These are phyloP conservation scores for Eucommia ulmoides DNA, from an alignment of 257 asterid genomes.

Conservation along the genomic window DNA sequence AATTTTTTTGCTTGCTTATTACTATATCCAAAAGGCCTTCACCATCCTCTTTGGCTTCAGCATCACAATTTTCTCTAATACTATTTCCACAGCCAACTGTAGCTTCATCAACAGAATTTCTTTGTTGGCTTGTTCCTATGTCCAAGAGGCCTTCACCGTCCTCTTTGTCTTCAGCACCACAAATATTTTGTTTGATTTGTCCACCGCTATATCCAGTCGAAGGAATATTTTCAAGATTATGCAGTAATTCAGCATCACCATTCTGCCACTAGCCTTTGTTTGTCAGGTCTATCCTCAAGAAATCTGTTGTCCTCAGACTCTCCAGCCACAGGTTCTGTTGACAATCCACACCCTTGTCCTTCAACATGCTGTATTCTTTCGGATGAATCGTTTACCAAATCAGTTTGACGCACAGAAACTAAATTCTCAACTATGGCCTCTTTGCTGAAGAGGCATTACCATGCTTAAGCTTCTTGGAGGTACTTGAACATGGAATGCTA, in stretches of 20 bases:
- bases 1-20: too few relatives aligned
- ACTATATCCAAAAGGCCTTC: too few relatives aligned
- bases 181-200: constrained; percentile 17
- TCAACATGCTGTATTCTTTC: constrained; percentile 7
- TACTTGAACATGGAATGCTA: constrained; percentile 15
- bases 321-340: constrained; percentile 10
- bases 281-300: constrained; percentile 9
- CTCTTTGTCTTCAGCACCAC: constrained; percentile 14
- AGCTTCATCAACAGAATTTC: constrained; percentile 10
- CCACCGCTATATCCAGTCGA: constrained; percentile 8
- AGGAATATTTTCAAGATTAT: constrained; percentile 12
- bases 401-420: constrained; percentile 5
- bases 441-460: constrained; percentile 7
- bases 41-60: too few relatives aligned
- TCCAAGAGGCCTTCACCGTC: constrained; percentile 8
- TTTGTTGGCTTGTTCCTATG: constrained; percentile 7
- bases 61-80: constrained; percentile 12
- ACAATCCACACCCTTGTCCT: constrained; percentile 16
- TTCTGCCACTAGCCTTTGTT: constrained; percentile 7
- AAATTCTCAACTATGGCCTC: constrained; percentile 11
- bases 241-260: constrained; percentile 16
- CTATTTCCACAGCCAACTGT: not conserved
- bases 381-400: constrained; percentile 7
- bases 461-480: constrained; percentile 33
- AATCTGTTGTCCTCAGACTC: constrained; percentile 9